Evolutionary conservation across 192 early-diverging fungal species (phyloP).

Genomic region (Rhizoclosmatium sp.): DNA sequence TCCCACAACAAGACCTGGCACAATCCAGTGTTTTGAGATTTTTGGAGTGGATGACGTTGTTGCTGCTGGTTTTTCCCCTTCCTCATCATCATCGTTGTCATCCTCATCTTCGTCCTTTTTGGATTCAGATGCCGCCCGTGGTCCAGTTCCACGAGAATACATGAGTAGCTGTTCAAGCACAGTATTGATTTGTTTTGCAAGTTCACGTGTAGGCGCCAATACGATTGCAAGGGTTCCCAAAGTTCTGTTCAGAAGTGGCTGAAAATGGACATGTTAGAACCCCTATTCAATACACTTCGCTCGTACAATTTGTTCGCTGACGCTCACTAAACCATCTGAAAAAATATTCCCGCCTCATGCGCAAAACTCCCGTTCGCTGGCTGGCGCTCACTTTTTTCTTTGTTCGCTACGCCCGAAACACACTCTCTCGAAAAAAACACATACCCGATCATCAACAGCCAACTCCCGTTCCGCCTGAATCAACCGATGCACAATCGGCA

Average conservation of each 20-base stretch:
- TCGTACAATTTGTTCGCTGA: too few species aligned
- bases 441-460: conserved; percentile 11
- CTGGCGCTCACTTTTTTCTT: too few species aligned
- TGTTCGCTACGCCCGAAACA: background rate
- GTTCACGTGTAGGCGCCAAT: conserved; percentile 95
- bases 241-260: conserved; percentile 52
- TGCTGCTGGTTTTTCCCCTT: conserved; percentile 72
- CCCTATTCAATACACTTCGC: too few species aligned
- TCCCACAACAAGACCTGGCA: conserved; percentile 82
- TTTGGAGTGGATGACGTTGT: background rate
- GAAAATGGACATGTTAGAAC: background rate
- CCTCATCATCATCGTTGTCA: conserved; percentile 79
- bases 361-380: too few species aligned
- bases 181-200: conserved; percentile 91
- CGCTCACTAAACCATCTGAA: background rate
- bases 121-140: conserved; percentile 58
- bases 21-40: conserved; percentile 78
- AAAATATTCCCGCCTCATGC: background rate
- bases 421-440: background rate
- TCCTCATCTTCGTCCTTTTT: conserved; percentile 67
- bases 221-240: conserved; percentile 92
- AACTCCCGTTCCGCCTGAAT: conserved; percentile 67
- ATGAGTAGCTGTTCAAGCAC: conserved; percentile 79
- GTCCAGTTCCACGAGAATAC: conserved; percentile 62
- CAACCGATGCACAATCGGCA: conserved; percentile 92